A percentile compares a stretch with the other conserved stretches of the same genome.
These are phyloP conservation scores for Skeletonema potamos DNA, from an alignment of 108 stramenopile genomes.

Conservation along the genomic window DNA sequence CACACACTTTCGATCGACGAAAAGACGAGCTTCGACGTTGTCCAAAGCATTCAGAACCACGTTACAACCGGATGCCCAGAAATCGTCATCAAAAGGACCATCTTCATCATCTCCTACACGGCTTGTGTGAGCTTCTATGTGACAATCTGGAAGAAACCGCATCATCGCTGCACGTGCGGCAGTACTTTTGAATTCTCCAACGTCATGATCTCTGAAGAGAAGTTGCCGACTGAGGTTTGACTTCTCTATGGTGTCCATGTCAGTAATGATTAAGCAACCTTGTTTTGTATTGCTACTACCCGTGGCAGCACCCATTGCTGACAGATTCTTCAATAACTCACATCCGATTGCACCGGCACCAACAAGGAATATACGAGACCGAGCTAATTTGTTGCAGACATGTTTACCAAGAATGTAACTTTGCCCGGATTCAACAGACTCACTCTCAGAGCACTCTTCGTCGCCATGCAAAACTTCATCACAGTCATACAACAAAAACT, in stretches of 20 bases:
- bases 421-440: slow-evolving; percentile 17
- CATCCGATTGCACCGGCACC: slow-evolving; percentile 99
- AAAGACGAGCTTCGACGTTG: slow-evolving; percentile 95
- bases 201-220: slow-evolving; percentile 86
- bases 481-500: slow-evolving; percentile 89
- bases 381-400: slow-evolving; percentile 42
- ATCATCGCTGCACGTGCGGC: slow-evolving; percentile 68
- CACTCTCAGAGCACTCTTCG: neutral
- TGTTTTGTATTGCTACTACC: slow-evolving; percentile 15
- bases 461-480: slow-evolving; percentile 68
- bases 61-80: slow-evolving; percentile 87
- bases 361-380: slow-evolving; percentile 87
- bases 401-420: slow-evolving; percentile 64
- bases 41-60: slow-evolving; percentile 96
- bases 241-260: slow-evolving; percentile 99
- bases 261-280: slow-evolving; percentile 81
- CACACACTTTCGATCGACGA: slow-evolving; percentile 83
- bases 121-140: slow-evolving; percentile 77
- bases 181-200: slow-evolving; percentile 86
- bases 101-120: slow-evolving; percentile 73
- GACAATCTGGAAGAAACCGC: slow-evolving; percentile 60
- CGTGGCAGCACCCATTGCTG: slow-evolving; percentile 86
- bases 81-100: slow-evolving; percentile 74
- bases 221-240: slow-evolving; percentile 98
- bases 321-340: slow-evolving; percentile 95